These are phyloP conservation scores for Luvunga scandens DNA, from an alignment of 345 rosid genomes.

Conservation along the genomic window DNA sequence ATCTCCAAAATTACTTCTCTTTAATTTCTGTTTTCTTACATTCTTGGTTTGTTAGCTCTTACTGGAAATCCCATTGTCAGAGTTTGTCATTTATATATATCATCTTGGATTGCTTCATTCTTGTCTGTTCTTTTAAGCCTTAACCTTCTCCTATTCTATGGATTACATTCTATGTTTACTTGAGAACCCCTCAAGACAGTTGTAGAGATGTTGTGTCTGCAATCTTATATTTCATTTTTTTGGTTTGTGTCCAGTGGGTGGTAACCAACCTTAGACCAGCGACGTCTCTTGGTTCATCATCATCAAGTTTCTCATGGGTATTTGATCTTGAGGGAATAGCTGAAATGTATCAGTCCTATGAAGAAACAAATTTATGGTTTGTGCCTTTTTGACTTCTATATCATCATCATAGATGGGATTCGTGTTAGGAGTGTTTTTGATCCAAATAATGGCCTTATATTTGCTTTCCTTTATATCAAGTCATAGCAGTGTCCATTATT, in stretches of 20 bases:
- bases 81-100: background rate
- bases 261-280: conserved; percentile 72
- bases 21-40: background rate
- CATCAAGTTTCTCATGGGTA: conserved; percentile 75
- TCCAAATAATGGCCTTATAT: background rate
- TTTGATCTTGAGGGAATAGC: conserved; percentile 81
- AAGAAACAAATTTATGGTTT: conserved; percentile 92
- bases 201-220: background rate
- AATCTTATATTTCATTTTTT: conserved; percentile 5
- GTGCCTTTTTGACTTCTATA: background rate
- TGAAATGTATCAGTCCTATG: conserved; percentile 77
- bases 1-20: background rate
- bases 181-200: background rate
- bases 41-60: background rate
- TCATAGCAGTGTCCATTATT: background rate
- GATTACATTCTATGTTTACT: background rate
- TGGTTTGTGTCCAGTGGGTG: conserved; percentile 65
- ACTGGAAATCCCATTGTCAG: background rate
- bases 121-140: background rate
- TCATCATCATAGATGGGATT: conserved; percentile 1
- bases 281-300: conserved; percentile 31
- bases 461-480: background rate
- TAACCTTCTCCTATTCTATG: background rate
- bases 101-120: background rate
- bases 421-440: background rate